These are phyloP conservation scores for Populus davidiana DNA, from an alignment of 345 rosid genomes.

Conservation along the genomic window DNA sequence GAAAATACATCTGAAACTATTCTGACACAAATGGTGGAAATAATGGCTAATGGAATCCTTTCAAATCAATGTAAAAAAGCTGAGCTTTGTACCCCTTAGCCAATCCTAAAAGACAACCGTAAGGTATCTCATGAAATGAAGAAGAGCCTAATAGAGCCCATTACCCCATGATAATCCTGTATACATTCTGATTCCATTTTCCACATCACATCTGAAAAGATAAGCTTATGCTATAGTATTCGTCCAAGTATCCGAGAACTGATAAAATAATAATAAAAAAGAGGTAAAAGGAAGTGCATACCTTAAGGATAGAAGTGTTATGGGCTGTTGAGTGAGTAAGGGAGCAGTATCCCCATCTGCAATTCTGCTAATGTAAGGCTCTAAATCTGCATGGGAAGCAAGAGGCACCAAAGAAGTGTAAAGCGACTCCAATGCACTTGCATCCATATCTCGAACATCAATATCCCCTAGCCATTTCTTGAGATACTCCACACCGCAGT, in stretches of 20 bases:
- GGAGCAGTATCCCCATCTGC: constrained; percentile 80
- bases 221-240: not conserved
- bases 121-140: not conserved
- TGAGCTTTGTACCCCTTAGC: not conserved
- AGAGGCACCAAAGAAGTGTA: constrained; percentile 70
- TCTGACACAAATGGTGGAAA: not conserved
- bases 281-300: not conserved
- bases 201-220: not conserved
- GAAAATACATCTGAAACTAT: not conserved
- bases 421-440: constrained; percentile 57
- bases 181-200: not conserved
- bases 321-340: constrained; percentile 67
- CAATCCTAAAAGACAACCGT: not conserved
- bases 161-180: not conserved
- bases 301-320: constrained; percentile 76
- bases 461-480: constrained; percentile 54
- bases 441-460: constrained; percentile 51
- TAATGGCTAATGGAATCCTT: not conserved
- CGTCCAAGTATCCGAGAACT: not conserved
- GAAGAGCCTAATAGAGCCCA: not conserved
- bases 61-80: not conserved
- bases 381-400: constrained; percentile 79
- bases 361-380: constrained; percentile 73
- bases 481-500: constrained; percentile 62
- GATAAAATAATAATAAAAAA: not conserved